Evolutionary conservation across 2,329 filamentous ascomycete species (phyloP).

Genomic region (Lasiodiplodia citricola): DNA sequence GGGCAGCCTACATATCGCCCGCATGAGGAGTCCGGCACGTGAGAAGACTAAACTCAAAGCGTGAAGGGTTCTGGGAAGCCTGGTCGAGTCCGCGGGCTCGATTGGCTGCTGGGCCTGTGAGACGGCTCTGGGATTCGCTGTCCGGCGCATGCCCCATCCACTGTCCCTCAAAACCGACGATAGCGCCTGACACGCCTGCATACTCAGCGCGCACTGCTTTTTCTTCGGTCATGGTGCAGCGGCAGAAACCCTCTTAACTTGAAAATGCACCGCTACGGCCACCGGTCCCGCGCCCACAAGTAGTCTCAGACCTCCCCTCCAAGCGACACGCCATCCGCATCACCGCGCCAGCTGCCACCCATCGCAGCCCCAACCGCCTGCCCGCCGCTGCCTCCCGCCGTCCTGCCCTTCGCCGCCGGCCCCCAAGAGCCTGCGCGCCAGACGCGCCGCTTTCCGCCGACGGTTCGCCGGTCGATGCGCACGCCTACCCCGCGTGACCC

Average conservation of each 20-base stretch:
- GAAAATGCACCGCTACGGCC: slow-evolving; percentile 15
- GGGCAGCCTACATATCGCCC: not conserved
- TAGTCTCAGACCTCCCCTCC: not conserved
- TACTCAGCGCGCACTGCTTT: slow-evolving; percentile 22
- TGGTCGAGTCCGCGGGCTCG: not conserved
- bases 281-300: slow-evolving; percentile 7
- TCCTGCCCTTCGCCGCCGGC: slow-evolving; percentile 1
- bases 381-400: not conserved
- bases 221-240: slow-evolving; percentile 22
- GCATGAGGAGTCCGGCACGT: slow-evolving; percentile 22
- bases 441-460: not conserved
- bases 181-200: slow-evolving; percentile 30
- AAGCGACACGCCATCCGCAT: not conserved
- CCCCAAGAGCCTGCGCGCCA: not conserved
- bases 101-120: not conserved
- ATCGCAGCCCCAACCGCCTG: not conserved
- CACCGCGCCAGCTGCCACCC: slow-evolving; percentile 2
- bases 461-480: slow-evolving; percentile 35
- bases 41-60: slow-evolving; percentile 7
- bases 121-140: slow-evolving; percentile 21
- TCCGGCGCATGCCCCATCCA: slow-evolving; percentile 26
- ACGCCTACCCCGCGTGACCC: slow-evolving; percentile 36
- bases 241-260: slow-evolving; percentile 16
- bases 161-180: slow-evolving; percentile 25
- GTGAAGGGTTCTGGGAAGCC: not conserved